Base-by-base conservation (phyloP, 2,329 filamentous ascomycete genomes). In the Ascochyta lentis region DNA sequence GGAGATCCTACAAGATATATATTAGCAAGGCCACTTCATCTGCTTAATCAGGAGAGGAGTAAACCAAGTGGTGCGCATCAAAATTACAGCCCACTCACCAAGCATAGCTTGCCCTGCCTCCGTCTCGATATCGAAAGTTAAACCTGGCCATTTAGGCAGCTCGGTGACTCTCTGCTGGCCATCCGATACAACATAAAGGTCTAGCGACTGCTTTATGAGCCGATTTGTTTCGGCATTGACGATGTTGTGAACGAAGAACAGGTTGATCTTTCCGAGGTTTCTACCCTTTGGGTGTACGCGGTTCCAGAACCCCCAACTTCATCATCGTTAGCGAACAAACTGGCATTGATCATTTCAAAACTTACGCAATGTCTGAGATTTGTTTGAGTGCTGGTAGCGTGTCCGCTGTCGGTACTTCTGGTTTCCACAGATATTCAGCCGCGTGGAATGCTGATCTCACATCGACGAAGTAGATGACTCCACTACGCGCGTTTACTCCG, bases 61-160 rank as follows among this genome's bases (percentile, higher is more conserved):
- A 2, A 12, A 16, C 13, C 4, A 5, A 6, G 19, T 4, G 12
- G 0, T 16, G 12, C 16, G 8, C 23, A 23, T 9, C 24, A 7
- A 29, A 2, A 15, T 2, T 4, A 34, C 1, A 34, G 40, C 16
- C 7, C 13, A 27, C 40, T 19, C 46, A 1, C 54, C 57, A 0
- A 63, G 27, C 4, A 65, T 46, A 1, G 60, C 60, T 44, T 50
- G 54, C 4, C 46, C 46, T 24, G 37, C 29, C 16, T 49, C 46
- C 13, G 29, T 33, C 2, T 24, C 31, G 3, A 42, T 19, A 7
- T 49, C 19, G 23, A 42, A 35, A 6, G 13, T 33, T 6, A 49
- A 6, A 5, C 46, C 46, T 24, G 46, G 46, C 46, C 46, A 49
- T 24, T 31, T 19, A 3, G 35, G 44, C n/a, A 47, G 16, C 24